These are phyloP conservation scores for Spergularia bocconei DNA, from an alignment of 148 eudicot genomes.

Conservation along the genomic window DNA sequence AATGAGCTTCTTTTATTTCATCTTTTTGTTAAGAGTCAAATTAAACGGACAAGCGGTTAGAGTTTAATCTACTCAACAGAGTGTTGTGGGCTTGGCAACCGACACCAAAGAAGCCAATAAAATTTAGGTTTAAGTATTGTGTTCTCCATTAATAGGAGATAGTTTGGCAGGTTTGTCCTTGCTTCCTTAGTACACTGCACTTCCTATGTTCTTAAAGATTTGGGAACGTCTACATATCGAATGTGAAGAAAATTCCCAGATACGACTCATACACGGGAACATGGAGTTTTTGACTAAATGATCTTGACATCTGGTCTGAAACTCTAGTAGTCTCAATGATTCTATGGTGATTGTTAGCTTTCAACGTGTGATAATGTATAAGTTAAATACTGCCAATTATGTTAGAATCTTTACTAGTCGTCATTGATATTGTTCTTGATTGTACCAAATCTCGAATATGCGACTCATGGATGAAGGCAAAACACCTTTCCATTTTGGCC, in stretches of 20 bases:
- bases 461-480: too few relatives aligned
- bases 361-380: too few relatives aligned
- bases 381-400: too few relatives aligned
- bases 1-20: neutral
- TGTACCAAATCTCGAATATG: too few relatives aligned
- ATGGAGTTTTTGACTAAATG: too few relatives aligned
- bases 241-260: neutral
- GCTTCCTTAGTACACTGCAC: constrained; percentile 22
- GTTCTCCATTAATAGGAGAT: neutral
- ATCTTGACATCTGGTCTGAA: too few relatives aligned
- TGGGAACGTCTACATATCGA: neutral
- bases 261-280: neutral
- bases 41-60: too few relatives aligned
- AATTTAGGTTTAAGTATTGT: neutral
- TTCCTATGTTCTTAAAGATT: neutral
- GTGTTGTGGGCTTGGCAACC: constrained; percentile 33
- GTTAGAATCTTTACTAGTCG: too few relatives aligned
- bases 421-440: too few relatives aligned
- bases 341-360: too few relatives aligned
- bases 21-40: constrained; percentile 7
- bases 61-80: constrained; percentile 13
- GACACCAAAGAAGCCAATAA: constrained; percentile 19
- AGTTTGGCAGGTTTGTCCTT: constrained; percentile 15
- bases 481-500: too few relatives aligned
- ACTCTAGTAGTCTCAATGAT: too few relatives aligned